Conservation (phyloP, 2,329 filamentous ascomycete genomes). For the Cladosporium sp. region DNA sequence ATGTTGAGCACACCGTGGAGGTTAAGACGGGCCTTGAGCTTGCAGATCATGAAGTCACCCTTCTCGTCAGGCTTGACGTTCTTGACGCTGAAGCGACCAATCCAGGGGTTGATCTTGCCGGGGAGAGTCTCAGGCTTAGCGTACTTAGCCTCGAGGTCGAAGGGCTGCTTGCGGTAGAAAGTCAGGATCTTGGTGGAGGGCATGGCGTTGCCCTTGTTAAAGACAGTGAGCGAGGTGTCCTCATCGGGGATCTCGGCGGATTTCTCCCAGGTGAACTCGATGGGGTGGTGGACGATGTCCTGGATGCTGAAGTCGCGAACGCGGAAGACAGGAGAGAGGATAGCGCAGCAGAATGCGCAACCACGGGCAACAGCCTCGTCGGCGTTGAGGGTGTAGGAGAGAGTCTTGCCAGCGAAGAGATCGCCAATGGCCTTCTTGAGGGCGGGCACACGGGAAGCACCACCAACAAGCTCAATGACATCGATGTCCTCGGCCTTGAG, state of each 20-base stretch:
- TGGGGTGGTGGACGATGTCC: conserved; percentile 96
- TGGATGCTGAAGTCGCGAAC: conserved; percentile 97
- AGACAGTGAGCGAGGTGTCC: conserved; percentile 94
- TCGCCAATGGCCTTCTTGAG: conserved; percentile 86
- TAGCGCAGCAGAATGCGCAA: conserved; percentile 96
- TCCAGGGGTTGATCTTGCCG: conserved; percentile 90
- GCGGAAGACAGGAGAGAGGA: conserved; percentile 95
- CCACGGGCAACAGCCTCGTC: conserved; percentile 96
- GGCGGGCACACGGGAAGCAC: conserved; percentile 87
- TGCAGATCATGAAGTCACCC: conserved; percentile 99
- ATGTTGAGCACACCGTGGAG: conserved; percentile 95
- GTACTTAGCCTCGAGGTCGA: conserved; percentile 94
- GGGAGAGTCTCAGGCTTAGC: conserved; percentile 83
- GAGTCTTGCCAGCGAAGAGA: conserved; percentile 87
- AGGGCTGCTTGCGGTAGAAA: conserved; percentile 97
- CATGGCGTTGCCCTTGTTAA: conserved; percentile 95
- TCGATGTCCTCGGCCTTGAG: conserved; percentile 91
- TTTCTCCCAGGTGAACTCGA: conserved; percentile 99
- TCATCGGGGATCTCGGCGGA: conserved; percentile 97
- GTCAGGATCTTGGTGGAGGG: conserved; percentile 99
- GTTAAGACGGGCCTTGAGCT: conserved; percentile 96
- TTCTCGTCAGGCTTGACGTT: conserved; percentile 90
- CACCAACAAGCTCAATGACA: conserved; percentile 88
- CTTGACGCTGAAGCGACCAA: conserved; percentile 97
- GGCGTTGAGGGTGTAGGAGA: conserved; percentile 97